Percentiles rank a stretch among this genome's conserved stretches.
phyloP scores from a whole-genome alignment of 176 grass and related monocot genomes.

The Carex littledalei region DNA sequence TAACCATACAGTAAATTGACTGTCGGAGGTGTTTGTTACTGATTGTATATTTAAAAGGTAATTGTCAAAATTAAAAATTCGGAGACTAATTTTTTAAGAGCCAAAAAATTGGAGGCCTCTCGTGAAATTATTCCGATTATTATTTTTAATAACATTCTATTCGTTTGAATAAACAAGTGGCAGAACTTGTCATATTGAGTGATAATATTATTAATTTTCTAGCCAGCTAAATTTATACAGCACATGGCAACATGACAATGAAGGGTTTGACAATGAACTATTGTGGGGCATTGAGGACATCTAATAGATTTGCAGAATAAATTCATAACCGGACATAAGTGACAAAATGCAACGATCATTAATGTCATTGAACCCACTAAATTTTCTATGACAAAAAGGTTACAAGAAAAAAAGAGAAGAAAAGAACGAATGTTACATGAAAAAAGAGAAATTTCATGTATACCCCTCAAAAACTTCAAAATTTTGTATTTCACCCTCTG shows the following conservation, averaged over 20 bases:
- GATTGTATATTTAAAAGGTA: too few species aligned
- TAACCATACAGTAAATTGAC: too few species aligned
- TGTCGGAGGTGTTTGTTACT: too few species aligned
- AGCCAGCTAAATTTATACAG: background rate
- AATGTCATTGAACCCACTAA: background rate
- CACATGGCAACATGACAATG: background rate
- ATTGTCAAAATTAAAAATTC: too few species aligned
- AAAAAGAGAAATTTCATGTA: too few species aligned
- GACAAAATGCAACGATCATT: background rate
- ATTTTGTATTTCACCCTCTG: too few species aligned
- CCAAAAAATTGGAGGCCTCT: too few species aligned
- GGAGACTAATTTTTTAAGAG: too few species aligned
- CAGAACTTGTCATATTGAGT: background rate
- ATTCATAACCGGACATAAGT: background rate
- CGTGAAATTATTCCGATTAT: background rate
- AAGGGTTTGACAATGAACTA: background rate
- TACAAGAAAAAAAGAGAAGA: too few species aligned
- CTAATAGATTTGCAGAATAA: background rate
- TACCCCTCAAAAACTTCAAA: too few species aligned
- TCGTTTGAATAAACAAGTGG: background rate
- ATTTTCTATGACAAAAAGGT: background rate
- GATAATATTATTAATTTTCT: background rate
- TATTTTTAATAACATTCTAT: background rate
- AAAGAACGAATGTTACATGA: too few species aligned
- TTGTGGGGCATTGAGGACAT: background rate